Evolutionary conservation across 2,329 filamentous ascomycete species (phyloP).

Genomic region (Pseudocercospora pini-densiflorae): DNA sequence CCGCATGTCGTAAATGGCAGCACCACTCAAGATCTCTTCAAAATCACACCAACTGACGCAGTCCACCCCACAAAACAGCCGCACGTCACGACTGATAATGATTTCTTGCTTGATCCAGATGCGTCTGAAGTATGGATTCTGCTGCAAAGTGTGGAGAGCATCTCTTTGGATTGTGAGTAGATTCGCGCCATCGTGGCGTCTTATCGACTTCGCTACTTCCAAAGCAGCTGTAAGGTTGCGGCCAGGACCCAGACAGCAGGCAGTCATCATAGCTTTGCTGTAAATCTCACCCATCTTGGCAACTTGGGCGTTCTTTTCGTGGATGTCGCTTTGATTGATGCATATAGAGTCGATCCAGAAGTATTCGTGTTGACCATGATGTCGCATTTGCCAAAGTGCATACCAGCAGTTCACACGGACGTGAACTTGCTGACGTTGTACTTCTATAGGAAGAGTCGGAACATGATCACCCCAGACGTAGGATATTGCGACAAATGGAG

Average conservation of each 20-base stretch:
- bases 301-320: conserved; percentile 43
- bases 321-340: conserved; percentile 37
- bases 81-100: neutral
- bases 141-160: neutral
- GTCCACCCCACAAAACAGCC: neutral
- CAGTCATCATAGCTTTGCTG: neutral
- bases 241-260: conserved; percentile 1
- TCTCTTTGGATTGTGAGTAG: neutral
- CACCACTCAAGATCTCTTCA: neutral
- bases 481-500: conserved; percentile 9
- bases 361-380: neutral
- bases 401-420: conserved; percentile 1
- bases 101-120: neutral
- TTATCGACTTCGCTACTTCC: neutral
- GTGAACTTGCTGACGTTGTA: neutral
- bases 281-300: conserved; percentile 43
- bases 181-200: neutral
- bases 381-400: neutral
- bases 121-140: neutral
- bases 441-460: neutral
- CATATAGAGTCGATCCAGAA: conserved; percentile 46
- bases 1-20: neutral
- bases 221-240: neutral
- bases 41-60: neutral
- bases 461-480: conserved; percentile 11